These are phyloP conservation scores for Cyclotella choctawhatcheeana DNA, from an alignment of 108 stramenopile species.

Conservation along the genomic window DNA sequence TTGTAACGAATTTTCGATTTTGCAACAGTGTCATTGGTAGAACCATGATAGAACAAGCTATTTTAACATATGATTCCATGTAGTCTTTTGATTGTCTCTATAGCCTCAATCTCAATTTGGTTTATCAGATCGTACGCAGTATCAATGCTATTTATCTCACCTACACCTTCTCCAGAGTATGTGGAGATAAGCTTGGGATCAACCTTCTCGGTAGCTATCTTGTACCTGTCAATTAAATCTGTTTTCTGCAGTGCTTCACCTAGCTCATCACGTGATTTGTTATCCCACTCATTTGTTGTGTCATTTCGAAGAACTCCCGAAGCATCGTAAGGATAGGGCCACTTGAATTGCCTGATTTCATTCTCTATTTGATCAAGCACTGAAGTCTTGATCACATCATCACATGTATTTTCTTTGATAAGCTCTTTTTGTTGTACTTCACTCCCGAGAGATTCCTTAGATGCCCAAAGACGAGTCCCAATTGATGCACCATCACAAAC, in stretches of 20 bases:
- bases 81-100: conserved; percentile 32
- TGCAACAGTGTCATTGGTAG: neutral
- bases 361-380: conserved; percentile 75
- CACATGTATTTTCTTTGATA: conserved; percentile 54
- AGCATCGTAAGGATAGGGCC: conserved; percentile 77
- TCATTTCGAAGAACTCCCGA: conserved; percentile 67
- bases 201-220: conserved; percentile 19
- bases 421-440: conserved; percentile 49
- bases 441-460: conserved; percentile 59
- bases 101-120: conserved; percentile 58
- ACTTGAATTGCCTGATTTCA: conserved; percentile 42
- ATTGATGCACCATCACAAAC: conserved; percentile 77
- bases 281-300: conserved; percentile 70
- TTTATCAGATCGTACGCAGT: conserved; percentile 64
- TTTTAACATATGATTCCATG: neutral
- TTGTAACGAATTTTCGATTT: neutral
- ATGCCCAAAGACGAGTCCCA: conserved; percentile 81
- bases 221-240: conserved; percentile 39
- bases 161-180: conserved; percentile 73
- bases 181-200: conserved; percentile 41
- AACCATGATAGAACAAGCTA: neutral
- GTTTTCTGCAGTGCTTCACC: conserved; percentile 10
- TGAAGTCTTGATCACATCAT: conserved; percentile 69
- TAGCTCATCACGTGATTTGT: conserved; percentile 33
- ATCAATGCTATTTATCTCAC: conserved; percentile 59